Evolutionary conservation across 371 early-diverging fungal genomes (phyloP), one percentile per base, ranked within the genome.

Genomic region (Saksenaea vasiformis): DNA sequence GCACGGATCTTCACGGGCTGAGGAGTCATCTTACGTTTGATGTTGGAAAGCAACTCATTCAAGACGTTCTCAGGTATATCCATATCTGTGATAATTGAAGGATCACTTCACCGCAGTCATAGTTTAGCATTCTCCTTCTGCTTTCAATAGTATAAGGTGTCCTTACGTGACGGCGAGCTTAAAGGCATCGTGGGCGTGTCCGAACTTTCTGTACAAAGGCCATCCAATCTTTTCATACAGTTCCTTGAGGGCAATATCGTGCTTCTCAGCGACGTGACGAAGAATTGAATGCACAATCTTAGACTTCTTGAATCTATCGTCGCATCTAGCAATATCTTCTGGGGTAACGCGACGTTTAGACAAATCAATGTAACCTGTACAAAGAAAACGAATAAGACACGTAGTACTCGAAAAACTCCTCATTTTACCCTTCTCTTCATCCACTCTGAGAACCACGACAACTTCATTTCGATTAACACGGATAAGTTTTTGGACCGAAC

Each of bases 281-380:
- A 90, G 79, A 71, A 91, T 91, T 59, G 90, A 88, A 68, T 90
- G 91, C 35, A 90, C 99, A 66, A 95, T 90, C 78, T 98, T 98
- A 60, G 98, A 96, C 79, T 97, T 98, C 78, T 92, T 92, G 87
- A 88, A 99, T 76, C 90, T 92, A 66, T 98, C 98, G 77, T 96
- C 95, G 77, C 97, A 98, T 73, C 93, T 91, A 59, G 86, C 84
- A 27, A 94, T 89, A 71, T 99, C 99, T 72, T 97, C 97, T n/a
- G 94, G 90, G n/a, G 93, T 90, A 35, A 98, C 99, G 73, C 96
- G 90, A 75, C 97, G 91, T 87, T 99, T 98, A 34, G 98, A 97
- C 69, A 99, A 78, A 83, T 99, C 99, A 77, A 99, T 99, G 84
- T 99, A 99, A 53, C 99, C 93, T 92, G 73, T n/a, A n/a, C n/a